phyloP scores from a whole-genome alignment of 306 rosid genomes.

The Psophocarpus tetragonolobus region DNA sequence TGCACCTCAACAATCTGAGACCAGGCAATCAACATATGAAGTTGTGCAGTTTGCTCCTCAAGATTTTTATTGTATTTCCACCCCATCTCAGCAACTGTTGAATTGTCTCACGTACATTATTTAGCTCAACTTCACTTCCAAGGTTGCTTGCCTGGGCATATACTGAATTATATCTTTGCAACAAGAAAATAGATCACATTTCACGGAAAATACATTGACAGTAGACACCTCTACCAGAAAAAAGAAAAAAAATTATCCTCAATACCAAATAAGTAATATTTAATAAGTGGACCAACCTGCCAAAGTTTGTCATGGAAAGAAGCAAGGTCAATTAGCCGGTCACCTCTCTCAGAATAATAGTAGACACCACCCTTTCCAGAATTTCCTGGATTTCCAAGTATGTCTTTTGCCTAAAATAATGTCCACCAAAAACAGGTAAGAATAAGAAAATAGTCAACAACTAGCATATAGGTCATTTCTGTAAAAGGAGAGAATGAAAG shows the following conservation, averaged over 20 bases:
- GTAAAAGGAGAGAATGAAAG: background rate
- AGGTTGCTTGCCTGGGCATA: slow-evolving; percentile 62
- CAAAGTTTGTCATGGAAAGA: slow-evolving; percentile 87
- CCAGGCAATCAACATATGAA: slow-evolving; percentile 97
- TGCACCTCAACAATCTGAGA: slow-evolving; percentile 92
- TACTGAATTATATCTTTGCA: slow-evolving; percentile 71
- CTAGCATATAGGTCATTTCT: background rate
- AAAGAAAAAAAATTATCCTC: slow-evolving; percentile 3
- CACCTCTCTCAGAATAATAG: slow-evolving; percentile 96
- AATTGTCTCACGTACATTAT: slow-evolving; percentile 68
- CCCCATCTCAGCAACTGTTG: slow-evolving; percentile 95
- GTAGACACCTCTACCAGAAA: slow-evolving; percentile 1
- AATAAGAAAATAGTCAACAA: slow-evolving; percentile 25
- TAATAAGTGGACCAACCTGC: slow-evolving; percentile 67
- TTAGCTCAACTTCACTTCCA: slow-evolving; percentile 75
- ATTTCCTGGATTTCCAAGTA: slow-evolving; percentile 72
- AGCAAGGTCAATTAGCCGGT: slow-evolving; percentile 83
- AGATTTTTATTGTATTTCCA: slow-evolving; percentile 97
- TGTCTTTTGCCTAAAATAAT: slow-evolving; percentile 66
- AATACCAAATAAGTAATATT: slow-evolving; percentile 17
- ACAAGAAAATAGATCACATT: slow-evolving; percentile 31
- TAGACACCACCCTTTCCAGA: slow-evolving; percentile 85
- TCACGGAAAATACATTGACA: slow-evolving; percentile 7
- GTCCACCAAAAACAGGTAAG: slow-evolving; percentile 21
- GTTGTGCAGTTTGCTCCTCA: slow-evolving; percentile 99